Base-by-base conservation (phyloP, 2,329 filamentous ascomycete genomes). In the Waltergamsia citrina region DNA sequence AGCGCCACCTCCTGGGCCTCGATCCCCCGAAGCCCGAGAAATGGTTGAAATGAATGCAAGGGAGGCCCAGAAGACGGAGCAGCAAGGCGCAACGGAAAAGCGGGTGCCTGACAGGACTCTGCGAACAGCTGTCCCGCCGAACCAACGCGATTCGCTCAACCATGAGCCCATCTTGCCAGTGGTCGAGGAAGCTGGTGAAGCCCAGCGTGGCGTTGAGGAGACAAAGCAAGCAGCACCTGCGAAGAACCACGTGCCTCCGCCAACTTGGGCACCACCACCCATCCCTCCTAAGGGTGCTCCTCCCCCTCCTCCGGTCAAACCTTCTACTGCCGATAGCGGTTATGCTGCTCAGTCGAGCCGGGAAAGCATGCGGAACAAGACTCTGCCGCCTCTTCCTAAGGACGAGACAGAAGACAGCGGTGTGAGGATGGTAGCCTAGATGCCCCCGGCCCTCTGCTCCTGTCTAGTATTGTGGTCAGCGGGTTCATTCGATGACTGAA, bases 111-210 rank as follows among this genome's bases (percentile, higher is more conserved):
- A 81, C 18, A 68, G 81, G 35, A 72, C 69, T 2, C 55, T 87
- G 15, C 52, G 48, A 16, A 62, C 62, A 1, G 49, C 44, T 2
- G 41, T 48, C 6, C 30, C 45, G 5, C 38, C 17, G 2, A 53
- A 75, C 62, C 38, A 67, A 66, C 43, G 70, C 62, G 51, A 83
- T 65, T 57, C 71, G 62, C 16, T 70, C 63, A 49, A 67, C 66
- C 81, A 46, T 53, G 77, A 54, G 49, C 53, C 52, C 50, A 70
- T 60, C 2, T 62, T 96, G 3, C 90, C 90, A 0, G 80, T 95
- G 8, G 87, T 96, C 6, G 85, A 94, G 45, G 90, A 96, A 58
- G 81, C 78, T n/a, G 83, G 78, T 5, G 90, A 95, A n/a, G 55
- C 79, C 69, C 35, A 60, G 62, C 38, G 46, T 46, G 24, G 24